Evolutionary conservation across 192 early-diverging fungal genomes (phyloP).

Genomic region (Mortierella hygrophila): DNA sequence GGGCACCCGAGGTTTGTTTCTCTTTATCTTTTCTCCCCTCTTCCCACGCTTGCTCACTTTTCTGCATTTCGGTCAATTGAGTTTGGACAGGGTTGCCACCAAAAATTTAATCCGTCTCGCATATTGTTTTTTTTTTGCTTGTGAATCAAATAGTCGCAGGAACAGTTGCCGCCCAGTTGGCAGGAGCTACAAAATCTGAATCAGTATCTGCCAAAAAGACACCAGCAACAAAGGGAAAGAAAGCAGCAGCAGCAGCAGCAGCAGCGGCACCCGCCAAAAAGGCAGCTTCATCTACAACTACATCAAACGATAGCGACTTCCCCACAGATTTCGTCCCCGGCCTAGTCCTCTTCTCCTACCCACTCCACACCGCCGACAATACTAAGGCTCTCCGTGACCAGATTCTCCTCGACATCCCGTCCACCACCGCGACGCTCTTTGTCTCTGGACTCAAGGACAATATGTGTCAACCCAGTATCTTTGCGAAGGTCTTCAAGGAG

Average conservation of each 20-base stretch:
- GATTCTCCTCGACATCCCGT: slow-evolving; percentile 39
- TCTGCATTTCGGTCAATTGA: not conserved
- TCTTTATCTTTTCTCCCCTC: not conserved
- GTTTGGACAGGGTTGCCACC: slow-evolving; percentile 16
- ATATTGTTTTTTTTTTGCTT: not conserved
- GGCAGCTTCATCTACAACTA: not conserved
- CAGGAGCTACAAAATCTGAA: not conserved
- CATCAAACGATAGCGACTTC: not conserved
- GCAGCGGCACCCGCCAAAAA: not conserved
- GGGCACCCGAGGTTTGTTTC: slow-evolving; percentile 39
- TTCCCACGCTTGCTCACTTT: not conserved
- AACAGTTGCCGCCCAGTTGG: slow-evolving; percentile 25
- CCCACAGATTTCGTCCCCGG: slow-evolving; percentile 25
- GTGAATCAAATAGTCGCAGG: slow-evolving; percentile 27
- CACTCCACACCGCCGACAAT: slow-evolving; percentile 38
- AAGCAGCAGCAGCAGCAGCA: not conserved
- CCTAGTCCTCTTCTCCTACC: slow-evolving; percentile 32
- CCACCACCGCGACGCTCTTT: slow-evolving; percentile 23
- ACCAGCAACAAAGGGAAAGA: not conserved
- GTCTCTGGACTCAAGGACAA: slow-evolving; percentile 48
- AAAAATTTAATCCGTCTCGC: not conserved
- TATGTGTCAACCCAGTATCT: slow-evolving; percentile 35
- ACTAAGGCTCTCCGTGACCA: slow-evolving; percentile 42
- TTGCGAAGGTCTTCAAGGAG: slow-evolving; percentile 36
- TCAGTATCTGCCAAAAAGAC: not conserved